Base-by-base conservation (phyloP, 257 asterid genomes). In the Hygrophila difformis region DNA sequence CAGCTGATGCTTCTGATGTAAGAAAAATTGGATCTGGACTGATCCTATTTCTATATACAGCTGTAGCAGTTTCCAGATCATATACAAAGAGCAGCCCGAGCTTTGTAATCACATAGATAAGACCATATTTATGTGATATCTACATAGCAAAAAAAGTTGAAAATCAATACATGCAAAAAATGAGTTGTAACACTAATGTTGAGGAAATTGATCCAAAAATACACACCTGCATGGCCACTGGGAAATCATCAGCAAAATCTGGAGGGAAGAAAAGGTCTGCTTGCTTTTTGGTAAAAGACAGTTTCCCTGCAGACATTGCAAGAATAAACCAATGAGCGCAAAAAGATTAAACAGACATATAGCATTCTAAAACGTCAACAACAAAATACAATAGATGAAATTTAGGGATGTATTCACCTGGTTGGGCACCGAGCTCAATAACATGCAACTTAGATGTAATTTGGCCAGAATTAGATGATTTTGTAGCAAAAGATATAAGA, bases 231-330 rank as follows among this genome's bases (percentile, higher is more conserved):
- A 91, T 91, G 44, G 99, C 89, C 39, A 91, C 99, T 10, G 97
- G 99, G 52, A 91, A 91, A 68, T 91, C 99, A 53, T 91, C 99
- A 44, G 81, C 73, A 68, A 91, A 91, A 74, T 91, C 95, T 5
- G 94, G 99, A 62, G 95, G 99, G 61, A 91, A 91, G 76, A 91
- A 91, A 39, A 91, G 93, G 69, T 91, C 99, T 28, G 99, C 97
- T 53, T 91, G 99, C 68, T 91, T 91, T 86, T 91, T 91, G 0
- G 95, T 60, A 47, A 91, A 91, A 37, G 99, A 61, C 26, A 87
- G 97, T 60, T 83, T 91, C 59, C 99, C 99, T 91, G 87, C 59
- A 64, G 46, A 49, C 18, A 6, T 26, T 51, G 23, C 39, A 24
- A 59, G 16, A 3, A 34, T 59, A 39, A 51, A 46, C 18, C 57